These are phyloP conservation scores for Dentipellis sp. DNA, from an alignment of 768 basidiomycete genomes.

Conservation along the genomic window DNA sequence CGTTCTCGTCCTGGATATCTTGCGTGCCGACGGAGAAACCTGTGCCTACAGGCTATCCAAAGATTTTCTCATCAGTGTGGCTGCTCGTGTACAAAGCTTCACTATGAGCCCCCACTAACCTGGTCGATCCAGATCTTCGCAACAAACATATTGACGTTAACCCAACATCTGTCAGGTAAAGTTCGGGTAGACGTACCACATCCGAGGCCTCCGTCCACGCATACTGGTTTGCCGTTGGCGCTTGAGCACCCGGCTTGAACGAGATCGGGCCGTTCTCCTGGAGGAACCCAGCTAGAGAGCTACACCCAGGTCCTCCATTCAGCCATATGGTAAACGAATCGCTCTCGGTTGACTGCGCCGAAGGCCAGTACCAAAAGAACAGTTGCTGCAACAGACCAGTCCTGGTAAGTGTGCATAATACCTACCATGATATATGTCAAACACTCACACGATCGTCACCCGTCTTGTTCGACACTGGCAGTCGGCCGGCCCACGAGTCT, in stretches of 20 bases:
- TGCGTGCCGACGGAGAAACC: neutral
- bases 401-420: no score
- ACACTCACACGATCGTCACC: no score
- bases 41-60: constrained; percentile 7
- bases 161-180: no score
- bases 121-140: no score
- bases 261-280: constrained; percentile 54
- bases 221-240: constrained; percentile 2
- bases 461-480: no score
- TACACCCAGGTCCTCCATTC: constrained; percentile 61
- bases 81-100: no score
- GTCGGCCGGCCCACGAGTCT: no score
- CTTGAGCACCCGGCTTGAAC: constrained; percentile 5
- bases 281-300: constrained; percentile 57
- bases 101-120: no score
- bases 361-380: neutral
- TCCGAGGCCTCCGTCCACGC: constrained; percentile 9
- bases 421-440: no score
- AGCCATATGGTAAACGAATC: constrained; percentile 3
- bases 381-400: no score
- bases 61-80: no score
- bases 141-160: no score
- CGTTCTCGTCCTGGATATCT: neutral
- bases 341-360: neutral
- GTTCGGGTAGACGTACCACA: constrained; percentile 4